Conservation (phyloP, 2,329 filamentous ascomycete genomes). For the Fusarium robinianum region DNA sequence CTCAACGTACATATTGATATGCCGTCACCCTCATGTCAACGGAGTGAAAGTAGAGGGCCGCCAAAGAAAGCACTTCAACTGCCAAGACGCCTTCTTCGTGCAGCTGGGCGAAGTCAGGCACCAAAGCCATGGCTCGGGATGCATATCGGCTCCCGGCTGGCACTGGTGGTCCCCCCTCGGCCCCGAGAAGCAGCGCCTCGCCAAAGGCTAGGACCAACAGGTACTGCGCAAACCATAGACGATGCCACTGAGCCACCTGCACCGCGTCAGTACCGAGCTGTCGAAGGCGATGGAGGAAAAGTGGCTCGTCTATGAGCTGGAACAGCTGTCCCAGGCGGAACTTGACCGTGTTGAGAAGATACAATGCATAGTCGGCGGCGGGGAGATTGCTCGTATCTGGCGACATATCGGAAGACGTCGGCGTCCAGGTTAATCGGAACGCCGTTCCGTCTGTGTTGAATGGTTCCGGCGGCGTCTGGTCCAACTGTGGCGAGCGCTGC, state of each 20-base stretch:
- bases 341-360: conserved; percentile 13
- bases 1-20: too few relatives aligned
- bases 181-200: conserved; percentile 37
- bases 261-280: too few relatives aligned
- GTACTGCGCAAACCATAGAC: too few relatives aligned
- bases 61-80: conserved; percentile 40
- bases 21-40: conserved; percentile 47
- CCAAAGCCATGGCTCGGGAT: conserved; percentile 44
- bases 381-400: conserved; percentile 5
- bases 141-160: conserved; percentile 48
- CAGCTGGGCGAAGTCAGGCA: conserved; percentile 41
- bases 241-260: too few relatives aligned
- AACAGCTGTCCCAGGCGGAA: conserved; percentile 13
- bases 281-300: too few relatives aligned
- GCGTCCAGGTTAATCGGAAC: conserved; percentile 1
- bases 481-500: conserved; percentile 1
- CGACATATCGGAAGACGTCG: neutral
- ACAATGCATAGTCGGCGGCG: conserved; percentile 11
- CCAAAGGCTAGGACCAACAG: conserved; percentile 41
- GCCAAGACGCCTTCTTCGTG: conserved; percentile 29
- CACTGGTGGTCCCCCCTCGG: conserved; percentile 39
- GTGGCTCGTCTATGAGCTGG: conserved; percentile 11
- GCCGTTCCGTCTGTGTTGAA: conserved; percentile 11
- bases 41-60: conserved; percentile 46
- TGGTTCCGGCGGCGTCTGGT: conserved; percentile 1